Conservation (phyloP, 495 filamentous ascomycete genomes). For the Cercophora sp. region DNA sequence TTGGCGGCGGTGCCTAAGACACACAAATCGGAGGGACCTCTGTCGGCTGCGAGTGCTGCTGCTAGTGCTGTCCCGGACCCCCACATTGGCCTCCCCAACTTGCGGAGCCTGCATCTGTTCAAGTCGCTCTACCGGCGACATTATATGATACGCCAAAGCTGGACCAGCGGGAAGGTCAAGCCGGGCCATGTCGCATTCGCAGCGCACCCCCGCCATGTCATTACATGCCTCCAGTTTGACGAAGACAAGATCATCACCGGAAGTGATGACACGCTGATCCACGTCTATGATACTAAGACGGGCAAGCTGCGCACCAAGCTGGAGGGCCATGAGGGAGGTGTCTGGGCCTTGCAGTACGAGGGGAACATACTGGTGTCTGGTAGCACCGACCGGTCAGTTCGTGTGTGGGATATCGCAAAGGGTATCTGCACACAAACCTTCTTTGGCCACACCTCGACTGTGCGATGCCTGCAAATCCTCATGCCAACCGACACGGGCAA, state of each 20-base stretch:
- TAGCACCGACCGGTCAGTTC: constrained; percentile 90
- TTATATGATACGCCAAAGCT: constrained; percentile 80
- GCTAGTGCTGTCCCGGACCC: constrained; percentile 77
- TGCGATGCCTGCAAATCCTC: constrained; percentile 92
- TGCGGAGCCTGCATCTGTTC: constrained; percentile 83
- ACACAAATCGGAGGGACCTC: constrained; percentile 69
- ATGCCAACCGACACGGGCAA: constrained; percentile 77
- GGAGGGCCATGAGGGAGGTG: constrained; percentile 91
- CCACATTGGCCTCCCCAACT: constrained; percentile 67
- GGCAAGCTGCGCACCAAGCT: constrained; percentile 77
- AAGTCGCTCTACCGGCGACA: constrained; percentile 95
- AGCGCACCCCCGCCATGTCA: constrained; percentile 92
- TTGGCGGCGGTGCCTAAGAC: constrained; percentile 30
- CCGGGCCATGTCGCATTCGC: constrained; percentile 95
- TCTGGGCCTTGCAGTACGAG: constrained; percentile 96
- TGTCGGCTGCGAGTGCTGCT: constrained; percentile 78
- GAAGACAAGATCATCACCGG: constrained; percentile 96
- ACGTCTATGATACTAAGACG: constrained; percentile 97
- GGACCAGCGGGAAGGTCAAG: constrained; percentile 80
- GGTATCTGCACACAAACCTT: constrained; percentile 91
- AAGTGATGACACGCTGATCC: constrained; percentile 96
- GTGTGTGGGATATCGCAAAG: constrained; percentile 95
- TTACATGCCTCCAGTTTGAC: constrained; percentile 97
- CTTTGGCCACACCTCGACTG: constrained; percentile 95
- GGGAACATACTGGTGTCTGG: constrained; percentile 94